Evolutionary conservation across 2,329 filamentous ascomycete species (phyloP).

Genomic region (Fusarium euwallaceae): DNA sequence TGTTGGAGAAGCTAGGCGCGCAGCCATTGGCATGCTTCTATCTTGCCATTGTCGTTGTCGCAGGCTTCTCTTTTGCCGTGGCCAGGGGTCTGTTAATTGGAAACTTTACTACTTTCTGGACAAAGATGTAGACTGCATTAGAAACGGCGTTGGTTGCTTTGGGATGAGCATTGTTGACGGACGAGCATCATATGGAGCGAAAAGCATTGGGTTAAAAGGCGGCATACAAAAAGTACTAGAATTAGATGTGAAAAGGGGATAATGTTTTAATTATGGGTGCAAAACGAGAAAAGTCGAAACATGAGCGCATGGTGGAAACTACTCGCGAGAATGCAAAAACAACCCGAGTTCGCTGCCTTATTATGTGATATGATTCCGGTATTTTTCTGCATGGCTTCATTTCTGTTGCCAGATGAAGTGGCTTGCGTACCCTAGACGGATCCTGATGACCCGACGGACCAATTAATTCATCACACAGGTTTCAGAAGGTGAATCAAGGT

Average conservation of each 20-base stretch:
- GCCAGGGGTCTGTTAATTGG: constrained; percentile 34
- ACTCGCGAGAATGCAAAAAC: not conserved
- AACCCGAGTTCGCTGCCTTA: not conserved
- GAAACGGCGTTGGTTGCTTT: not conserved
- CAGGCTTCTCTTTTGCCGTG: constrained; percentile 42
- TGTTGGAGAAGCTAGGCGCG: constrained; percentile 58
- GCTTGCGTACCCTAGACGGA: not conserved
- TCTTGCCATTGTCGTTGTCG: constrained; percentile 54
- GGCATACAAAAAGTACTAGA: not conserved
- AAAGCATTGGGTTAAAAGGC: not conserved
- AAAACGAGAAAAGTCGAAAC: not conserved
- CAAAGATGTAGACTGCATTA: constrained; percentile 15
- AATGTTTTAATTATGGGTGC: not conserved
- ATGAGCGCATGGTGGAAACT: not conserved
- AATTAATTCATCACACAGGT: not conserved
- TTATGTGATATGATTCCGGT: not conserved
- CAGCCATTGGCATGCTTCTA: constrained; percentile 59
- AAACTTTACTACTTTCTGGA: constrained; percentile 5
- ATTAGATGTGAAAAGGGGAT: not conserved
- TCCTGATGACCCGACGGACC: not conserved
- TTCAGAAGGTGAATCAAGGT: not conserved
- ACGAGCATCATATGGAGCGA: not conserved
- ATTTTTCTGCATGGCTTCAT: not conserved
- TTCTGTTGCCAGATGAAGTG: not conserved
- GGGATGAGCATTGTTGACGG: not conserved